Percentiles rank a stretch among this genome's conserved stretches.
These are phyloP conservation scores for Starmerella geochares DNA, from an alignment of 805 yeast species.

Conservation along the genomic window DNA sequence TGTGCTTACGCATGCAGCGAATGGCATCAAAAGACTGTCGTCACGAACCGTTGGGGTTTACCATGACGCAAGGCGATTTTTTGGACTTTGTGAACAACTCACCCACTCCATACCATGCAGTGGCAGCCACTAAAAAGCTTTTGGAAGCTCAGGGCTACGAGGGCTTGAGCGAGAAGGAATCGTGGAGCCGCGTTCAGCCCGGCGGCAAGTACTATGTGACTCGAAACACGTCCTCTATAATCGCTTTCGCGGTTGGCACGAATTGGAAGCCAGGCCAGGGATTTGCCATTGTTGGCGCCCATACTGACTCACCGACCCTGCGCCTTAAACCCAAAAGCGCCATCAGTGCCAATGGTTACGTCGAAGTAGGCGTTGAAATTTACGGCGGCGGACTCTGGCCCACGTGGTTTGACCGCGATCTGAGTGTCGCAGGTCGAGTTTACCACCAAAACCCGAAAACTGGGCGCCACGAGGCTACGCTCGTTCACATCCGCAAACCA, in stretches of 20 bases:
- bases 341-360: conserved; percentile 53
- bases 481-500: conserved; percentile 75
- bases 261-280: conserved; percentile 69
- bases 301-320: conserved; percentile 86
- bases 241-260: conserved; percentile 76
- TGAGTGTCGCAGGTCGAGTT: conserved; percentile 85
- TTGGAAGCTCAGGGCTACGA: conserved; percentile 55
- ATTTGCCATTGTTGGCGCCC: conserved; percentile 85
- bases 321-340: conserved; percentile 84
- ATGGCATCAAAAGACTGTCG: background rate
- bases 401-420: conserved; percentile 93
- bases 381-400: conserved; percentile 97
- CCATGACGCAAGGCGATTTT: background rate
- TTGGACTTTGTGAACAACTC: conserved; percentile 60
- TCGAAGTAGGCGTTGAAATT: conserved; percentile 76
- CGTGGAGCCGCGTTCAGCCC: conserved; percentile 47
- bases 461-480: conserved; percentile 39
- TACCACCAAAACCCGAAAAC: conserved; percentile 46
- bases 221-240: conserved; percentile 76
- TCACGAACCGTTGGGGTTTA: background rate
- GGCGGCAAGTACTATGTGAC: conserved; percentile 75
- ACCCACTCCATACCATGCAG: conserved; percentile 94
- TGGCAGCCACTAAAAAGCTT: conserved; percentile 48
- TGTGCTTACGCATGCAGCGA: background rate
- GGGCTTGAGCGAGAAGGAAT: conserved; percentile 59